Conservation (phyloP, 1,139 yeast species). For the Candida freyschussii region DNA sequence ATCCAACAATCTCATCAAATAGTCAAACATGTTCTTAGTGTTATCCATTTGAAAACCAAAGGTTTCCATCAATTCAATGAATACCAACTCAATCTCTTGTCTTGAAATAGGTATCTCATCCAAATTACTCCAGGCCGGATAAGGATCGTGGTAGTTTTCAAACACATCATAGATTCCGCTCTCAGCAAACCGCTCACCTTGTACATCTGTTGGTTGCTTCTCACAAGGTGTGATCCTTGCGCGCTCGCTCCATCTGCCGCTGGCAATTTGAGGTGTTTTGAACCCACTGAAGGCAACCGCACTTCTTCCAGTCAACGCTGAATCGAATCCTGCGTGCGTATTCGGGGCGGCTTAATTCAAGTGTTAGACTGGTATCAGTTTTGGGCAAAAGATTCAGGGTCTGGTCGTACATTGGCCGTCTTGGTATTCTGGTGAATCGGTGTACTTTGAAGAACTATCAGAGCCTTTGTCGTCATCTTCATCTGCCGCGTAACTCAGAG, state of each 20-base stretch:
- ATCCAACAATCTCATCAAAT: conserved; percentile 49
- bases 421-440: conserved; percentile 28
- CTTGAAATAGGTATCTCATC: conserved; percentile 36
- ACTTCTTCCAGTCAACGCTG: conserved; percentile 35
- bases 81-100: conserved; percentile 51
- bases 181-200: conserved; percentile 36
- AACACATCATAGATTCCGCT: conserved; percentile 37
- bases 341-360: conserved; percentile 14
- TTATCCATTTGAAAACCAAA: conserved; percentile 59
- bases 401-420: conserved; percentile 17
- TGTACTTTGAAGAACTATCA: conserved; percentile 51
- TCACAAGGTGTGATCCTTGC: conserved; percentile 28
- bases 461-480: too few species aligned
- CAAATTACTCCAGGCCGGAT: conserved; percentile 53
- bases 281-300: conserved; percentile 47
- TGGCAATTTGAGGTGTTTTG: conserved; percentile 42
- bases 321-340: conserved; percentile 22
- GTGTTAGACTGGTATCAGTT: neutral
- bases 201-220: conserved; percentile 24
- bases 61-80: conserved; percentile 42
- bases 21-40: conserved; percentile 56
- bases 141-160: conserved; percentile 42
- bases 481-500: too few species aligned
- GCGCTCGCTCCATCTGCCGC: conserved; percentile 41
- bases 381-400: conserved; percentile 5